These are phyloP conservation scores for Pythium phragmitis DNA, from an alignment of 352 stramenopile genomes.

Conservation along the genomic window DNA sequence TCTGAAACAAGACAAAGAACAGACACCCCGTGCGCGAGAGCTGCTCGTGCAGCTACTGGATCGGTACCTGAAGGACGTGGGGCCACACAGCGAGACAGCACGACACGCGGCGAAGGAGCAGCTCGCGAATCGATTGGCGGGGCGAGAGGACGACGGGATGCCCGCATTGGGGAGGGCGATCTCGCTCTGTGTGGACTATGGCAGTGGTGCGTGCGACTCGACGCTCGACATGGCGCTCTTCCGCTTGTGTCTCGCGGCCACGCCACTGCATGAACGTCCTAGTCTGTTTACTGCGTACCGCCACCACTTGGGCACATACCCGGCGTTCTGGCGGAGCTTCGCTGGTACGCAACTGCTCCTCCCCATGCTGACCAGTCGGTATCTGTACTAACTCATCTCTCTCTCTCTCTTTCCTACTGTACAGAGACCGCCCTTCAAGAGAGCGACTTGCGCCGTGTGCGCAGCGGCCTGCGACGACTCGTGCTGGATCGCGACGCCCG, in stretches of 20 bases:
- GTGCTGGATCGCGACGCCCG: background rate
- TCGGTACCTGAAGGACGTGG: conserved; percentile 17
- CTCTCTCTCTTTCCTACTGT: background rate
- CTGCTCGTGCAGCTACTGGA: conserved; percentile 10
- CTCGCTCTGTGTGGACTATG: conserved; percentile 1
- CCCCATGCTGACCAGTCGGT: background rate
- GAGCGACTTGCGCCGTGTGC: conserved; percentile 11
- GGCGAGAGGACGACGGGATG: background rate
- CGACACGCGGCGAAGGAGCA: background rate
- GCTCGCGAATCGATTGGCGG: background rate
- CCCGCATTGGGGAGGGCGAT: background rate
- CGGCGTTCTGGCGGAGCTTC: conserved; percentile 9
- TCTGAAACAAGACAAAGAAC: conserved; percentile 1
- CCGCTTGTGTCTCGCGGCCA: conserved; percentile 9
- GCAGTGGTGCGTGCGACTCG: background rate
- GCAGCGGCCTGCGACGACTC: conserved; percentile 5
- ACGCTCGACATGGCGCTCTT: conserved; percentile 19
- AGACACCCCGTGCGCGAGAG: background rate
- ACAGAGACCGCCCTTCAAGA: conserved; percentile 15
- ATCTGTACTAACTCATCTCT: no score
- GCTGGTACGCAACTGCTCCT: conserved; percentile 4
- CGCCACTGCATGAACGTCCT: conserved; percentile 10
- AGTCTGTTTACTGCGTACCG: conserved; percentile 11
- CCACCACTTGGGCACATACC: background rate
- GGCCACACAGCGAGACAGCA: background rate